These are phyloP conservation scores for Glebionis coronaria DNA, from an alignment of 129 eudicot species.

Conservation along the genomic window DNA sequence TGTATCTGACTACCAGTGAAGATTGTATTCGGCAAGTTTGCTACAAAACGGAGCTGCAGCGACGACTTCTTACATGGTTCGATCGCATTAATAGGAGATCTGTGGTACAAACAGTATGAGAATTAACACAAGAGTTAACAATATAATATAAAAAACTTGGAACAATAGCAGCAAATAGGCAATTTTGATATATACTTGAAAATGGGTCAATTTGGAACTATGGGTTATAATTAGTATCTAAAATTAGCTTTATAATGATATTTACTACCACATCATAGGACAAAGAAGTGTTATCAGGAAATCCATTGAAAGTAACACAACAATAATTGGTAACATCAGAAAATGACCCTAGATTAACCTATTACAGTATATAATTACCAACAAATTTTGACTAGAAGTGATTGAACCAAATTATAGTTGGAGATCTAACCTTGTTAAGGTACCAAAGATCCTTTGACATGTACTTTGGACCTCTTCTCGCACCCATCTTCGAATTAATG, in stretches of 20 bases:
- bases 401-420: not conserved
- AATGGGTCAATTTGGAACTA: not conserved
- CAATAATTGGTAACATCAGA: conserved; percentile 46
- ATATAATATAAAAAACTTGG: not conserved
- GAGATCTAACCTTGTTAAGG: conserved; percentile 24
- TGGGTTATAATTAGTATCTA: not conserved
- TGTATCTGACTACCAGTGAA: conserved; percentile 54
- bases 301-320: conserved; percentile 31
- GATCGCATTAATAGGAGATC: conserved; percentile 30
- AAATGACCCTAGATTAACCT: conserved; percentile 32
- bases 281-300: too few species aligned
- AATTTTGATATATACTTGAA: not conserved
- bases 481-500: conserved; percentile 56
- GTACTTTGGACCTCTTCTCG: conserved; percentile 52
- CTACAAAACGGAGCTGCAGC: conserved; percentile 49
- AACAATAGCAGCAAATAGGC: not conserved
- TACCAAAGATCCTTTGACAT: conserved; percentile 22
- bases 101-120: conserved; percentile 21
- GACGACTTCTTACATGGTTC: conserved; percentile 34
- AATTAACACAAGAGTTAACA: not conserved
- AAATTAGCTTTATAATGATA: too few species aligned
- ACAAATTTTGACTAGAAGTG: conserved; percentile 30
- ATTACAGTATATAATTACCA: not conserved
- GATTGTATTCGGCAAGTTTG: conserved; percentile 45
- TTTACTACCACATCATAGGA: too few species aligned